Conservation (phyloP, 192 early-diverging fungal genomes). For the Podila clonocystis region DNA sequence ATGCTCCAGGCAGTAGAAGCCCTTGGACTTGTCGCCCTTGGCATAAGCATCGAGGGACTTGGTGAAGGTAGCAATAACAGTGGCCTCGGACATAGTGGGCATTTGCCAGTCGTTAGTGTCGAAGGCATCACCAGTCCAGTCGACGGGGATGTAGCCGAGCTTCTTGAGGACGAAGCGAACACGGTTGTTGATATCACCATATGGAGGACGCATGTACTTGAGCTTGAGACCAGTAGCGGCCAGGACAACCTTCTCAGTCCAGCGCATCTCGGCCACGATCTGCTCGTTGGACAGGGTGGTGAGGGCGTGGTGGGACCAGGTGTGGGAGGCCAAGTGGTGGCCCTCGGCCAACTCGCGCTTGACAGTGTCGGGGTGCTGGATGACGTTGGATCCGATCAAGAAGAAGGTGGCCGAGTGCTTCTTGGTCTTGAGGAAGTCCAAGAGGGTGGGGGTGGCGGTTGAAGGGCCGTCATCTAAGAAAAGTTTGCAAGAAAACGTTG, state of each 20-base stretch:
- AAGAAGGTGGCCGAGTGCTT: conserved; percentile 70
- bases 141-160: conserved; percentile 24
- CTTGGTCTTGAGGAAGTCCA: conserved; percentile 55
- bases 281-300: conserved; percentile 59
- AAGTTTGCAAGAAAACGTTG: too few relatives aligned
- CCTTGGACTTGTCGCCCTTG: conserved; percentile 34
- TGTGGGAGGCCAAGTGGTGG: conserved; percentile 70
- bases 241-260: conserved; percentile 54
- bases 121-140: conserved; percentile 34
- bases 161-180: conserved; percentile 52
- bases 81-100: conserved; percentile 12
- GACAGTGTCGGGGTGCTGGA: conserved; percentile 57
- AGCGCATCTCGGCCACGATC: conserved; percentile 66
- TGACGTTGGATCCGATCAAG: conserved; percentile 67
- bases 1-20: conserved; percentile 46
- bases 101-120: conserved; percentile 63
- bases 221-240: conserved; percentile 58
- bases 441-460: conserved; percentile 56
- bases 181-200: conserved; percentile 63
- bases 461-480: conserved; percentile 69
- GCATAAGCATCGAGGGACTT: conserved; percentile 23
- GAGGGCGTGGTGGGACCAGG: conserved; percentile 68
- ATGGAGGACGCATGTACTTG: conserved; percentile 61
- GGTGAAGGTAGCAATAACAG: conserved; percentile 4
- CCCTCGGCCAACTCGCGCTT: conserved; percentile 60